Evolutionary conservation across 805 yeast species (phyloP), one percentile per base, ranked within the genome.

Genomic region (Ogataea thermomethanolica): DNA sequence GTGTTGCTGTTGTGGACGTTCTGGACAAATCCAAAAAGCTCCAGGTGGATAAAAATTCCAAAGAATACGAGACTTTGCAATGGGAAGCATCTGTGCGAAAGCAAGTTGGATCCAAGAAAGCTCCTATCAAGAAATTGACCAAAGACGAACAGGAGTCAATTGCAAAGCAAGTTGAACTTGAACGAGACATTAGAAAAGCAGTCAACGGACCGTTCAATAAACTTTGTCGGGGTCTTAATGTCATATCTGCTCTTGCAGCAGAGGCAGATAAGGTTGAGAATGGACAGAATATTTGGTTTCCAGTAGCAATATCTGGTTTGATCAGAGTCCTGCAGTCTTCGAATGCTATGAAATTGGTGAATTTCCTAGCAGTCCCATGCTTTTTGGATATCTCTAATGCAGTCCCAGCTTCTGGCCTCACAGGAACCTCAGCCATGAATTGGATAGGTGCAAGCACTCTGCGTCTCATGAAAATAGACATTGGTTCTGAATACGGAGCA

Each of bases 21-120:
- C 60, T 85, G 35, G 74, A 71, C 26, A 52, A 58, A 9, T 55
- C 56, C 21, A 65, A 64, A 40, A 73, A 66, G 10, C 65, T 67
- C 24, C 67, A 64, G 4, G 77, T 78, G 10, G 77, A 78, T 55
- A 86, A 84, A 58, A 86, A 86, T 57, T 67, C 86, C 1, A 89
- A 81, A 56, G 96, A 89, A 54, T 87, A 87, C 53, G 95, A 84
- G 53, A 84, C 90, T 2, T 66, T 76, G 44, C 79, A 86, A 59
- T 91, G 98, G 98, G 99, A 93, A 57, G 89, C 82, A 50, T 75
- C 76, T 37, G 74, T 93, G 24, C 78, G 91, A 53, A 78, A 79
- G 47, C 91, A 88, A 54, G 69, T 89, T 26, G 80, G 83, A 1
- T 70, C 71, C 38, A 79, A 79, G 58, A 71, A 74, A 46, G 44